Base-by-base conservation (phyloP, 164 flowering plant species). In the Macadamia integrifolia region DNA sequence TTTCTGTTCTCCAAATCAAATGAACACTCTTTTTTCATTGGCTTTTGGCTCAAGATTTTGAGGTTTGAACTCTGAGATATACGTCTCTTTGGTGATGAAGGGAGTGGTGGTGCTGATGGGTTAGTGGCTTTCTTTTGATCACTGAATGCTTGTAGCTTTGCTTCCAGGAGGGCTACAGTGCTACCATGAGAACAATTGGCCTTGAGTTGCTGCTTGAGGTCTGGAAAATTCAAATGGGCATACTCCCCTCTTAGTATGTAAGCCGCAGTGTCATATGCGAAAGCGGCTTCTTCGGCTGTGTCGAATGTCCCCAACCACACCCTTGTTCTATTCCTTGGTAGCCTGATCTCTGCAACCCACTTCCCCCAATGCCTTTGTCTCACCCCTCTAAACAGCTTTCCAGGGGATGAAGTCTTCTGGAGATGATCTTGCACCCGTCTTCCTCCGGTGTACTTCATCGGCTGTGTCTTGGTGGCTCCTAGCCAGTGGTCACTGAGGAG, bases 341-440 rank as follows among this genome's bases (percentile, higher is more conserved):
- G 62, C 69, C 98, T 77, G 2, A 92, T 92, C 80, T 92, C 98
- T 14, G 97, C 98, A 0, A 92, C 98, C 98, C 98, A 93, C 76
- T 93, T 93, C 0, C 97, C 97, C 98, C 98, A 93, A 59, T 93
- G 98, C 75, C 98, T 82, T 66, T 91, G 97, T 70, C 98, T 84
- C 35, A 93, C 97, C n/a, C 98, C 98, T 69, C 97, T 78, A 66
- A 67, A 93, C 18, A 89, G 83, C 84, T 86, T 90, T 14, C 76
- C 77, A 6, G 72, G 71, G 0, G 77, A 63, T 10, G 83, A 43
- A 0, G 62, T n/a, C 74, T 77, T 79, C 43, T 72, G 80, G 18
- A 13, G 15, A 14, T 61, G 72, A 13, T 69, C 74, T 31, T 69
- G 78, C 60, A 50, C 35, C 70, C 65, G 71, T 60, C 85, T 71